Base-by-base conservation (phyloP, 305 asterid species). In the Coffea humblotiana region DNA sequence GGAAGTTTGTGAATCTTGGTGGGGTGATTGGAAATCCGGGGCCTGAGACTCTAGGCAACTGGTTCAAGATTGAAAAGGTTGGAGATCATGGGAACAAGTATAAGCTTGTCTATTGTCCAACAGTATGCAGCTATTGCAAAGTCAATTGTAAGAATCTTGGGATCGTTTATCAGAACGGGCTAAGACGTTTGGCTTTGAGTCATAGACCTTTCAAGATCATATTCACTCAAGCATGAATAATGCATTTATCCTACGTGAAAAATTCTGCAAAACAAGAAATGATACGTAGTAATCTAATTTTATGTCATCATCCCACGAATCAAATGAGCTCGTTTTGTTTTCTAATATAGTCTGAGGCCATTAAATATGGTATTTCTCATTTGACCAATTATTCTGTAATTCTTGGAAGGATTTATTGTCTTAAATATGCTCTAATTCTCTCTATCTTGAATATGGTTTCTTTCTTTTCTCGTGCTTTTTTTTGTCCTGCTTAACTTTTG, bases 21-120 rank as follows among this genome's bases (percentile, higher is more conserved):
- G 82, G 82, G 43, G 69, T 78, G 8, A 74, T 78, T 66, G 82
- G 77, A 49, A 78, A 82, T 10, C 78, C 78, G 2, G 77, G 65
- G 0, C 60, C 3, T 0, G 8, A 78, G 40, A 82, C 80, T 1
- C 23, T 74, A 60, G 74, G 9, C 56, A 82, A 78, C 9, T 82
- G 82, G 72, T 82, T 73, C 77, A 73, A 73, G 77, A 51, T 74
- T 27, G 25, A 51, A 60, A 54, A 16, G 68, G 63, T 37, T 21
- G 78, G 37, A 64, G 21, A 74, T 32, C 29, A 60, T 10, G 75
- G 71, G 8, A 25, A 54, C 18, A 68, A 52, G 64, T 78, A 82
- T 19, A 74, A 68, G 73, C 27, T 82, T 47, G 69, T 21, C 21
- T 60, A 65, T 25, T 82, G 82, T 37, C 85, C 85, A 23, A 47